phyloP scores from a whole-genome alignment of 306 rosid genomes.

The Castanea sativa region DNA sequence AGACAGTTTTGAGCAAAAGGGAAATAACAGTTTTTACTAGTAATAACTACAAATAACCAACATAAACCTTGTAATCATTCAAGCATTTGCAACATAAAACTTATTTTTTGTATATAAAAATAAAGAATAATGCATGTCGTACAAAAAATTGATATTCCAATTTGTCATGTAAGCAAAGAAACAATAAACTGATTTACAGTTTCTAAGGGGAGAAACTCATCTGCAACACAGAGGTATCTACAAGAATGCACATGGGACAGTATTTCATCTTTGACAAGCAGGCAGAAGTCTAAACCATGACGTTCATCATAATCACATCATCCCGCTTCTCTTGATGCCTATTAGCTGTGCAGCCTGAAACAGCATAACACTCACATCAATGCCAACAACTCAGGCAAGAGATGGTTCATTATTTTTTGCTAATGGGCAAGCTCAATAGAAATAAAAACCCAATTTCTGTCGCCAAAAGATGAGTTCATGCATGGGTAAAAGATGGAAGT shows the following conservation, averaged over 20 bases:
- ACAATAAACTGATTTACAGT: conserved; percentile 64
- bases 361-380: conserved; percentile 38
- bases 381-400: conserved; percentile 19
- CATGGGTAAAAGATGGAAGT: neutral
- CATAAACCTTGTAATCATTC: neutral
- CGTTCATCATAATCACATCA: conserved; percentile 32
- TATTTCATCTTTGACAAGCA: conserved; percentile 51
- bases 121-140: conserved; percentile 27
- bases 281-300: conserved; percentile 32
- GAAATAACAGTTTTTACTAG: neutral
- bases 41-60: conserved; percentile 2
- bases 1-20: neutral
- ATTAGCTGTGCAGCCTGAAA: conserved; percentile 54
- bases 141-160: conserved; percentile 46
- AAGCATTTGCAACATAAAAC: neutral
- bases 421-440: conserved; percentile 5
- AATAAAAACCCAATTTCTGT: neutral
- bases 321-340: conserved; percentile 28
- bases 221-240: conserved; percentile 79
- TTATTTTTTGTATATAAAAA: conserved; percentile 7
- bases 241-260: conserved; percentile 65
- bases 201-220: conserved; percentile 97
- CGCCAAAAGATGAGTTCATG: neutral
- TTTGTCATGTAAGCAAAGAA: conserved; percentile 40
- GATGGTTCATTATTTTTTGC: conserved; percentile 5